These are phyloP conservation scores for Monilinia fructicola DNA, from an alignment of 2,329 filamentous ascomycete genomes.

Conservation along the genomic window DNA sequence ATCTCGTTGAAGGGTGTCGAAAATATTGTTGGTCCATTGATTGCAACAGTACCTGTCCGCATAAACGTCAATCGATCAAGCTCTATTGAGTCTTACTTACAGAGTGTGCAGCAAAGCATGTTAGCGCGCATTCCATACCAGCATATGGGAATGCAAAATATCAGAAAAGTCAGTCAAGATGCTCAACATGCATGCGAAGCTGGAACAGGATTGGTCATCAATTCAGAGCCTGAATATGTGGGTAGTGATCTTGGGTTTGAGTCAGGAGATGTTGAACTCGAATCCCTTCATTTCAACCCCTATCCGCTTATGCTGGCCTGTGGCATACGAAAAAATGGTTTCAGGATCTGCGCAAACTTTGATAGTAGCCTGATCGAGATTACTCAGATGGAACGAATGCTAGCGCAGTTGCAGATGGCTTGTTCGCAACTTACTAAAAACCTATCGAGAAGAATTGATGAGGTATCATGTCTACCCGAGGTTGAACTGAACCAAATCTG, in stretches of 20 bases:
- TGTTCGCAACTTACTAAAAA: slow-evolving; percentile 32
- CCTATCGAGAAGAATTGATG: slow-evolving; percentile 34
- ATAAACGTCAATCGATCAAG: slow-evolving; percentile 41
- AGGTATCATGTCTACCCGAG: slow-evolving; percentile 40
- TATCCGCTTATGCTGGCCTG: slow-evolving; percentile 52
- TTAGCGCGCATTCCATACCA: slow-evolving; percentile 47
- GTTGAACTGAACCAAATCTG: slow-evolving; percentile 46
- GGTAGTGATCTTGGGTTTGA: slow-evolving; percentile 6
- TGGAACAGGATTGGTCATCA: slow-evolving; percentile 14
- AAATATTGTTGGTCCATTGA: slow-evolving; percentile 47
- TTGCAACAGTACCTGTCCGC: slow-evolving; percentile 44
- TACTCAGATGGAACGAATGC: slow-evolving; percentile 43
- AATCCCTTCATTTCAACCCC: slow-evolving; percentile 46
- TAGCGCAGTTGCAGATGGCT: slow-evolving; percentile 41
- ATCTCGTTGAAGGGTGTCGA: slow-evolving; percentile 45
- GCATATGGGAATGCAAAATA: slow-evolving; percentile 36
- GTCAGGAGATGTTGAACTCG: slow-evolving; percentile 41
- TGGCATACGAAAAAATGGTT: slow-evolving; percentile 45
- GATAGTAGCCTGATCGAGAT: slow-evolving; percentile 43
- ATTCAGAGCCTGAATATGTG: slow-evolving; percentile 10
- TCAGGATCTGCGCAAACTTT: slow-evolving; percentile 47
- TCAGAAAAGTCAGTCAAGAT: slow-evolving; percentile 33
- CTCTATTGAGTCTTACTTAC: slow-evolving; percentile 44
- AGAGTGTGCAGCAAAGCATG: slow-evolving; percentile 48
- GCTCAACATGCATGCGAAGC: slow-evolving; percentile 42